Base-by-base conservation (phyloP, 2,329 filamentous ascomycete species). In the Cordyceps militaris region DNA sequence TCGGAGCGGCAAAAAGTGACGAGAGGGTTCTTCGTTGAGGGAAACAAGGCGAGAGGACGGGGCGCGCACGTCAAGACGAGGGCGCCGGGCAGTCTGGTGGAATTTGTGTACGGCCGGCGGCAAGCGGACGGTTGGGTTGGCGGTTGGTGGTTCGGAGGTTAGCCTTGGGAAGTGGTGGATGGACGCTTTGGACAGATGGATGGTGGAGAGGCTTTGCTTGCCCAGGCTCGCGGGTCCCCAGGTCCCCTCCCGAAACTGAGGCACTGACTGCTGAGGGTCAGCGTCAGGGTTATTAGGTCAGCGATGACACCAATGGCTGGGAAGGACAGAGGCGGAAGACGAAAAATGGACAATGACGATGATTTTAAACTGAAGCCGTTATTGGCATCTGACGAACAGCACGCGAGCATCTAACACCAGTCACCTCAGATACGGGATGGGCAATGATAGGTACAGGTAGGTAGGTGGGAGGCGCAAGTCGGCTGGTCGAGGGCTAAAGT, bases 251-350 rank as follows among this genome's bases (percentile, higher is more conserved):
- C 49, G 21, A 36, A 36, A 26, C 48, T 42, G 36, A 52, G 36
- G 49, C 34, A 28, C 34, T 38, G 16, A 21, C 21, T 32, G 28
- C 28, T 21, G 10, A 42, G 24, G 44, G 8, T 66, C 67, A 66
- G 64, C 62, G 60, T 63, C 63, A 63, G 64, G 64, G 63, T 36
- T 54, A 54, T 70, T 71, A 71, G 69, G 70, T 71, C 70, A 72
- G 70, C 68, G 66, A 70, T 71, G 68, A 71, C 69, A 69, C 64
- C 68, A 67, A 68, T 66, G 66, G 66, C 66, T 63, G 57, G 10
- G 40, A 7, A 11, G 51, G n/a, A 30, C n/a, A 16, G 16, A 28
- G 10, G 44, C 10, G 19, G 19, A 28, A 34, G 28, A n/a, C 30
- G 28, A 28, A 0, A 4, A 11, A 49, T 8, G 4, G 28, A 34